Evolutionary conservation across 2,329 filamentous ascomycete species (phyloP), one percentile per base, ranked within the genome.

Genomic region (Zymoseptoria tritici): DNA sequence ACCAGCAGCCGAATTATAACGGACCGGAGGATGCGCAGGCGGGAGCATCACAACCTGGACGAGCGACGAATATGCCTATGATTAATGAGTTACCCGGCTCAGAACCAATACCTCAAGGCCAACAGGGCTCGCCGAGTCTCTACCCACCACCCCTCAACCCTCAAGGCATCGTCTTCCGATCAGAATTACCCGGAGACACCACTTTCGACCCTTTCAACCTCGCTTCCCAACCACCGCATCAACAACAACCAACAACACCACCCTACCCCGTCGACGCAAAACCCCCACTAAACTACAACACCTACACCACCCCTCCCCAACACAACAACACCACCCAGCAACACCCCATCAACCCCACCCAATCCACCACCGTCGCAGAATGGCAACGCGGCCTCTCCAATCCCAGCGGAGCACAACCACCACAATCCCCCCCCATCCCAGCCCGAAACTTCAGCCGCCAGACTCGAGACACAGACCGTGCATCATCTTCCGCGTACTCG

Each of bases 21-120:
- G 67, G 65, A 8, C 66, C 68, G 36, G 62, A 68, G 16, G 54
- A 66, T 8, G 54, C 58, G 9, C 59, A 61, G 56, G 46, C 68
- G 54, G 59, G 70, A 62, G 36, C 36, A 46, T 46, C 36, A 46
- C 36, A 46, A 16, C 22, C 68, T 64, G 9, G 66, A 63, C 49
- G 68, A 62, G 21, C 59, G 6, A 26, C 55, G 3, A 56, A 61
- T 42, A 61, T 66, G 66, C 60, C 69, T 61, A 29, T 74, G 70
- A 73, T 77, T 53, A 63, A 63, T 53, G 77, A 79, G 58, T 65
- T 79, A 1, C 75, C 74, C 9, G 77, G 76, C 57, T 75, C 76
- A 46, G 74, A 74, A 62, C 71, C 76, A 49, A 42, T 42, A 42
- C 36, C 36, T 42, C 56, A 67, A 11, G 66, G 73, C 2, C 71